These are phyloP conservation scores for Podaxis rugospora DNA, from an alignment of 768 basidiomycete species.

Conservation along the genomic window DNA sequence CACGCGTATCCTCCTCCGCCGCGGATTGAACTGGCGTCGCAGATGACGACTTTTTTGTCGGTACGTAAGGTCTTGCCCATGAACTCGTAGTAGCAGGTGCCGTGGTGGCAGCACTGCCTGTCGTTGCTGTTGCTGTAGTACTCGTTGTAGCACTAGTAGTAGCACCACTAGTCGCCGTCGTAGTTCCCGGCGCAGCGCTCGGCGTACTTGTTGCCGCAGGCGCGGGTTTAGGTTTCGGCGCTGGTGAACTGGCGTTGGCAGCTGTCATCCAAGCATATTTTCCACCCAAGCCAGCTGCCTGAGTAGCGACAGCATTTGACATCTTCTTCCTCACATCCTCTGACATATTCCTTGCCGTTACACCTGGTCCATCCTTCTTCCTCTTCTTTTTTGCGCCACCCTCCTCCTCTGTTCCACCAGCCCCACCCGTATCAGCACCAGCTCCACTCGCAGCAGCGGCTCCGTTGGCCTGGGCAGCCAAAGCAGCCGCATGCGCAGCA, in stretches of 20 bases:
- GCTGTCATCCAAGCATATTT: constrained; percentile 90
- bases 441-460: constrained; percentile 23
- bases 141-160: constrained; percentile 22
- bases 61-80: constrained; percentile 64
- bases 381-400: constrained; percentile 71
- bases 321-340: constrained; percentile 91
- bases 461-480: constrained; percentile 53
- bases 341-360: constrained; percentile 84
- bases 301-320: constrained; percentile 85
- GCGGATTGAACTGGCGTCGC: neutral
- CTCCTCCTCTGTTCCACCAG: constrained; percentile 22
- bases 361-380: constrained; percentile 80
- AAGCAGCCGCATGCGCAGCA: constrained; percentile 62
- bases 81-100: constrained; percentile 26
- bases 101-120: constrained; percentile 24
- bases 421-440: constrained; percentile 27
- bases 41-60: constrained; percentile 9
- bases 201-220: constrained; percentile 29
- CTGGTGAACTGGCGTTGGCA: constrained; percentile 39
- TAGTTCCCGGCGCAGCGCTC: constrained; percentile 16
- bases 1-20: constrained; percentile 33
- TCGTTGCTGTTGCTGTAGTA: constrained; percentile 24
- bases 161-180: constrained; percentile 23
- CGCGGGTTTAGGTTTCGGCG: constrained; percentile 17
- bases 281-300: constrained; percentile 79